These are phyloP conservation scores for Acer campestre DNA, from an alignment of 345 rosid genomes.

Conservation along the genomic window DNA sequence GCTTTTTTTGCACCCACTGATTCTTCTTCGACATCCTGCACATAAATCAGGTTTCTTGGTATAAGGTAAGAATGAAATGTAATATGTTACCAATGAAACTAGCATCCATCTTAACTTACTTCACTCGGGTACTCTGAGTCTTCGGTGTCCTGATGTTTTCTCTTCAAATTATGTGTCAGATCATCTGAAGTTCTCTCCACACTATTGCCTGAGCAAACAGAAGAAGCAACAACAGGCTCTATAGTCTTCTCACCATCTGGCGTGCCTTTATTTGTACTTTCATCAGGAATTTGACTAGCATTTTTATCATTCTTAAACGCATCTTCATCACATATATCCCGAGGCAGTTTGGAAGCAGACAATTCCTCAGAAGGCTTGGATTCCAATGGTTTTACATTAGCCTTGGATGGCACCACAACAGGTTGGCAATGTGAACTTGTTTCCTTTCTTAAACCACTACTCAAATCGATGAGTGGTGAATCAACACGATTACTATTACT, in stretches of 20 bases:
- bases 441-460: constrained; percentile 31
- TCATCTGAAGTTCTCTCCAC: constrained; percentile 59
- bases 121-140: constrained; percentile 74
- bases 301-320: constrained; percentile 29
- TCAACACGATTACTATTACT: constrained; percentile 27
- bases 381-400: constrained; percentile 36
- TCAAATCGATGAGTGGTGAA: constrained; percentile 15
- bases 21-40: constrained; percentile 82
- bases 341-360: constrained; percentile 36
- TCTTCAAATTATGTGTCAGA: constrained; percentile 51
- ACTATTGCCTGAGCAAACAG: constrained; percentile 79
- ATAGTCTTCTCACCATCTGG: constrained; percentile 52
- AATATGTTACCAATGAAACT: not conserved
- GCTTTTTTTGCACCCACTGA: constrained; percentile 46
- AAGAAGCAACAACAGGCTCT: constrained; percentile 56
- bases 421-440: constrained; percentile 35
- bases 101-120: constrained; percentile 41
- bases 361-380: constrained; percentile 36
- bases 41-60: constrained; percentile 1
- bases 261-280: constrained; percentile 40
- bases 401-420: constrained; percentile 33
- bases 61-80: constrained; percentile 10
- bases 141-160: constrained; percentile 57
- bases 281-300: constrained; percentile 25
- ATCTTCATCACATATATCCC: constrained; percentile 35